Percentiles rank a stretch among this genome's conserved stretches.
Evolutionary conservation across 345 rosid species (phyloP).

Genomic region (Gossypium arboreum): DNA sequence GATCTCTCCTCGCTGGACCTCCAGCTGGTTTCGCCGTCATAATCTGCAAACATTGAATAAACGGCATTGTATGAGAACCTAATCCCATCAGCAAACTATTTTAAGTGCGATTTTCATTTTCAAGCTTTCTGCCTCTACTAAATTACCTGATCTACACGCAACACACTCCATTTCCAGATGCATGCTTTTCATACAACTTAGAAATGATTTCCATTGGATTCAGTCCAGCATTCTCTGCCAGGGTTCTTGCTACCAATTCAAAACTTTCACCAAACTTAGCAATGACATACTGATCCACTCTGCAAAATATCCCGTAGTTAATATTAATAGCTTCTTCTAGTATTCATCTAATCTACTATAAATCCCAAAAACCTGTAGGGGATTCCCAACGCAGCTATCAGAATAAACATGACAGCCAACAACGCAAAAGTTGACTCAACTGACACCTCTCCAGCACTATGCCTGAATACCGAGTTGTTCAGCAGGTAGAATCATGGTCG

Average conservation of each 20-base stretch:
- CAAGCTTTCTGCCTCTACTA: no score
- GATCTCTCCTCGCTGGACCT: no score
- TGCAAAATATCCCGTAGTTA: constrained; percentile 28
- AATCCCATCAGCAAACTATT: no score
- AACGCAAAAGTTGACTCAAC: not conserved
- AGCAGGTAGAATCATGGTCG: not conserved
- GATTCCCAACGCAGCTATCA: not conserved
- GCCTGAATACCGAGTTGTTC: no score
- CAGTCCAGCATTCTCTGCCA: constrained; percentile 96
- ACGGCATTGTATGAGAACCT: no score
- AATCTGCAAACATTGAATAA: no score
- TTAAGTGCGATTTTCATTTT: no score
- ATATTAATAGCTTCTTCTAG: not conserved
- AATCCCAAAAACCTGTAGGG: not conserved
- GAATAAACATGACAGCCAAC: not conserved
- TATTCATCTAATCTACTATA: not conserved
- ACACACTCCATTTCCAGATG: constrained; percentile 40
- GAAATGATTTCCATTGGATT: constrained; percentile 95
- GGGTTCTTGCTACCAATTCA: constrained; percentile 87
- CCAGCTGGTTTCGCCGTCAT: no score
- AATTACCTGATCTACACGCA: no score
- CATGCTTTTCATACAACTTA: constrained; percentile 87
- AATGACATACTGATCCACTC: constrained; percentile 95
- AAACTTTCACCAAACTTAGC: constrained; percentile 94
- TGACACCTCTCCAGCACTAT: not conserved